Conservation (phyloP, 768 basidiomycete genomes). For the Gloeophyllum trabeum region DNA sequence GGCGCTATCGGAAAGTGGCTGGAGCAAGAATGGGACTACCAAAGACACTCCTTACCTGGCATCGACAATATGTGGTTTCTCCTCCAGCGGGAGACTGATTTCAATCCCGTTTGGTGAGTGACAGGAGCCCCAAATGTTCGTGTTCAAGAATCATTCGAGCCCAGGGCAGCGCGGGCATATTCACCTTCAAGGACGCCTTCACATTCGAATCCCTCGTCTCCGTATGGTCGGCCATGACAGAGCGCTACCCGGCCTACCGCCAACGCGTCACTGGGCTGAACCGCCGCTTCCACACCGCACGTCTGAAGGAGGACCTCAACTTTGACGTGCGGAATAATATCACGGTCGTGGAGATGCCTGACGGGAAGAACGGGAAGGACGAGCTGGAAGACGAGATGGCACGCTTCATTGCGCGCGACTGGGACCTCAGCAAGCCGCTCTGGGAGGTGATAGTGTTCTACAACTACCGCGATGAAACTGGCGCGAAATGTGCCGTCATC, state of each 20-base stretch:
- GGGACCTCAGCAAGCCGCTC: not conserved
- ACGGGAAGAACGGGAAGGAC: not conserved
- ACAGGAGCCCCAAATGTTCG: not conserved
- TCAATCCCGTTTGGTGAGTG: slow-evolving; percentile 1
- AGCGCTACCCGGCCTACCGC: not conserved
- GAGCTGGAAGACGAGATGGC: not conserved
- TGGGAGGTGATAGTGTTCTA: not conserved
- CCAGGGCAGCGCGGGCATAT: not conserved
- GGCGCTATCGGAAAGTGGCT: not conserved
- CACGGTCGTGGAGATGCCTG: not conserved
- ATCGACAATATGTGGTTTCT: slow-evolving; percentile 1
- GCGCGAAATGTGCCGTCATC: not conserved
- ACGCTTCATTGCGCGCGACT: not conserved
- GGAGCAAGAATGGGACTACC: not conserved
- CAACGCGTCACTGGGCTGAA: not conserved
- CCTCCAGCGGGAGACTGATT: not conserved
- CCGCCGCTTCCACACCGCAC: slow-evolving; percentile 1
- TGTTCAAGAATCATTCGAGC: not conserved
- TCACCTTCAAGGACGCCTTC: not conserved
- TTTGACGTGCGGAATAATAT: not conserved
- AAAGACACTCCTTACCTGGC: not conserved
- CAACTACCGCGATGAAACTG: not conserved
- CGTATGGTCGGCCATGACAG: not conserved
- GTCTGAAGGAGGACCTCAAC: not conserved
- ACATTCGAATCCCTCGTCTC: not conserved